Evolutionary conservation across 176 grass and related monocot species (phyloP), one percentile per base, ranked within the genome.

Genomic region (Microstegium vimineum): DNA sequence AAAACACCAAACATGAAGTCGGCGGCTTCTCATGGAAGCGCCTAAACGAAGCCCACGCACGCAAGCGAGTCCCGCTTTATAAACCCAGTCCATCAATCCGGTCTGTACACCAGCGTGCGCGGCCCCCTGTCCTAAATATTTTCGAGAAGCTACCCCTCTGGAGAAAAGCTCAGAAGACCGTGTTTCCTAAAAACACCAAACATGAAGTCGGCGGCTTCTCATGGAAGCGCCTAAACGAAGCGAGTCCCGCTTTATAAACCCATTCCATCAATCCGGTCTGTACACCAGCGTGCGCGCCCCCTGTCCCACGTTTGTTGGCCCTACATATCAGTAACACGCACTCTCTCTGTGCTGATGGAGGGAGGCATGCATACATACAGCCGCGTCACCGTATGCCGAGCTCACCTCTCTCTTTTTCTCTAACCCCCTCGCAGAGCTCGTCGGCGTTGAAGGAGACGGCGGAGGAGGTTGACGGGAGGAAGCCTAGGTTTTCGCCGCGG

Each of bases 391-490:
- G 12, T 84, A 68, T 47, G 80, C 75, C 81, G 61, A 47, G 75
- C 16, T 23, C 75, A 74, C 80, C 6, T 62, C 72, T 17, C 49
- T 17, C 28, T 12, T 33, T 8, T n/a, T 18, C 17, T 5, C 0
- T 17, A 12, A 6, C 57, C 36, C 54, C 11, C 42, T 27, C 33
- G 0, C 10, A 27, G 68, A 80, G 51, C 56, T 76, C 82, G 65
- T 73, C 67, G 83, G 75, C 73, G 76, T 27, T 62, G 46, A 67
- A 46, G 17, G 37, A 46, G 36, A 32, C 51, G 18, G 43, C 79
- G 73, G 56, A 30, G 62, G 76, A 14, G 12, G 71, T 23, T 6
- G 36, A 8, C n/a, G 28, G 6, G 7, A 66, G 59, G 30, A 67
- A 71, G 73, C 59, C 45, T 82, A 83, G 79, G 30, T 65, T 14